Percentiles rank a stretch among this genome's conserved stretches.
These are phyloP conservation scores for Debaryomyces fabryi DNA, from an alignment of 1,139 yeast species.

Conservation along the genomic window DNA sequence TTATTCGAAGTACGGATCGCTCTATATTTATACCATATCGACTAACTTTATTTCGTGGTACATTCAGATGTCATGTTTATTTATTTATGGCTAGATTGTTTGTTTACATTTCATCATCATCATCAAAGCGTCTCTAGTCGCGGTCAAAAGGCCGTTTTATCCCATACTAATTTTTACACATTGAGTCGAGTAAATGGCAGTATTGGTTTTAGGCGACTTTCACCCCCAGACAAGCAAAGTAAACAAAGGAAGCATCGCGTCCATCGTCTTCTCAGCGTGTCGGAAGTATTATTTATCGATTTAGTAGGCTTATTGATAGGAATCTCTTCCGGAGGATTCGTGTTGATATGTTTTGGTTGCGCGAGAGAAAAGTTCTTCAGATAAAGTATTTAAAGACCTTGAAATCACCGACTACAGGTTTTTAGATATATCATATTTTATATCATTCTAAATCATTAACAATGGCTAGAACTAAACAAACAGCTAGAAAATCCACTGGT, in stretches of 20 bases:
- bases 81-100: conserved; percentile 1
- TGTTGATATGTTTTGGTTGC: background rate
- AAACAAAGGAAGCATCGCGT: conserved; percentile 5
- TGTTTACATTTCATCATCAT: conserved; percentile 4
- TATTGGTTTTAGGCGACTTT: background rate
- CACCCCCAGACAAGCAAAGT: background rate
- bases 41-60: background rate
- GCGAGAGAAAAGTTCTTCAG: background rate
- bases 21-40: conserved; percentile 9
- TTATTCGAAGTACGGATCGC: background rate
- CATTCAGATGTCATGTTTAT: background rate
- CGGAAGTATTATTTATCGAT: background rate
- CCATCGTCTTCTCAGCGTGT: background rate
- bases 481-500: conserved; percentile 98
- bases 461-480: conserved; percentile 99
- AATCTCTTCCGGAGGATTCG: background rate
- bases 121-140: conserved; percentile 1
- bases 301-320: background rate
- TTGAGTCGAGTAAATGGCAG: conserved; percentile 1
- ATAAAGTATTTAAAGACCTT: conserved; percentile 4
- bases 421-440: background rate
- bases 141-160: background rate
- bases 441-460: conserved; percentile 16
- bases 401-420: background rate
- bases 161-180: conserved; percentile 7